Evolutionary conservation across 148 eudicot species (phyloP).

Genomic region (Vaccinium macrocarpon): DNA sequence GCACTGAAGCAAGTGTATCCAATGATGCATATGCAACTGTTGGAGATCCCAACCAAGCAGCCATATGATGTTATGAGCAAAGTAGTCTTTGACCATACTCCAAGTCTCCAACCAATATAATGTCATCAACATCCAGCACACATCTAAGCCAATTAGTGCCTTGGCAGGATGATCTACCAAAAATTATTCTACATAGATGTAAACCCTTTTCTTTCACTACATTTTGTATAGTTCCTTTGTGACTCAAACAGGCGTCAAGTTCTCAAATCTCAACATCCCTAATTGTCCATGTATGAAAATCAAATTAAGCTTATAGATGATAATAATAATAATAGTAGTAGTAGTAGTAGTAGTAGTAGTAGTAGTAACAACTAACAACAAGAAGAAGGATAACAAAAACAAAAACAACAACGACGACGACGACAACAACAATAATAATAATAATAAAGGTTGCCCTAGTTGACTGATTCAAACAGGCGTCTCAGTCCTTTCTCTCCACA

Average conservation of each 20-base stretch:
- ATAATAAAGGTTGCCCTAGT: too few species aligned
- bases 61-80: background rate
- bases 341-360: too few species aligned
- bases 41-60: background rate
- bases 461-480: too few species aligned
- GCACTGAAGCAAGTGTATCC: background rate
- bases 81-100: background rate
- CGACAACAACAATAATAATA: too few species aligned
- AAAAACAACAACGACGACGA: too few species aligned
- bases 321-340: too few species aligned
- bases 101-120: background rate
- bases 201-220: background rate
- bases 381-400: too few species aligned
- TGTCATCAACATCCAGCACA: background rate
- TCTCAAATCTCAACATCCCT: background rate
- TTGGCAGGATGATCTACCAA: background rate
- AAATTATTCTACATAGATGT: background rate
- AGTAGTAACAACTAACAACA: background rate
- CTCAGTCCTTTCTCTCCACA: background rate
- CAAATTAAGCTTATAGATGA: background rate
- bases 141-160: conserved; percentile 1
- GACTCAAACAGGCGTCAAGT: background rate
- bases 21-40: background rate
- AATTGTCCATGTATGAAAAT: background rate
- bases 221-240: background rate